A percentile compares a stretch with the other conserved stretches of the same genome.
Conservation (phyloP, 2,329 filamentous ascomycete genomes). For the Neocatenulostroma microsporum region DNA sequence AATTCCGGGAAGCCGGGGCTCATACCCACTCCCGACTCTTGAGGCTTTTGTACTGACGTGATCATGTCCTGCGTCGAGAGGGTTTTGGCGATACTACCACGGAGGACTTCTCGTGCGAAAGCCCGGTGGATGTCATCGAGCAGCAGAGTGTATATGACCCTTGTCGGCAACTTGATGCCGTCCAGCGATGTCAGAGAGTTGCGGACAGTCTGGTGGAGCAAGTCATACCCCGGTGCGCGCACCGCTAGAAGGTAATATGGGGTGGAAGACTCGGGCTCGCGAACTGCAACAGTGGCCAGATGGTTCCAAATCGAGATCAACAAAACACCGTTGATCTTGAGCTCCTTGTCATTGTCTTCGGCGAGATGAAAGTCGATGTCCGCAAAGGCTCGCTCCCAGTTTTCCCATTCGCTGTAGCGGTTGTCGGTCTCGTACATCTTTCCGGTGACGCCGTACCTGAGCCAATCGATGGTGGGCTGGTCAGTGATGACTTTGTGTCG, state of each 20-base stretch:
- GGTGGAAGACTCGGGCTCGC: conserved; percentile 1
- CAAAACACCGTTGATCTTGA: conserved; percentile 1
- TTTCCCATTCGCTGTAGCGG: background rate
- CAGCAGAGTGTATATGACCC: too few relatives aligned
- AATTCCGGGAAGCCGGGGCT: conserved; percentile 6
- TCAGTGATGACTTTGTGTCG: background rate
- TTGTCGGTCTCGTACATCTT: background rate
- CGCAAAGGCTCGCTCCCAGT: background rate
- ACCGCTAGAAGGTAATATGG: conserved; percentile 2
- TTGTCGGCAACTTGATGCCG: too few relatives aligned
- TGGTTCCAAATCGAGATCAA: conserved; percentile 1
- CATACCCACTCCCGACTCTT: background rate
- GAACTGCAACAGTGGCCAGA: background rate
- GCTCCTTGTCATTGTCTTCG: background rate
- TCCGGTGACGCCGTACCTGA: background rate
- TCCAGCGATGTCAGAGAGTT: too few relatives aligned
- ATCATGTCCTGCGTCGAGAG: too few relatives aligned
- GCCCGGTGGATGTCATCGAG: background rate
- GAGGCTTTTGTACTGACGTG: background rate
- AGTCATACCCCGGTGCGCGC: background rate
- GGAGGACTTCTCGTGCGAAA: background rate
- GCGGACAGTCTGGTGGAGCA: background rate
- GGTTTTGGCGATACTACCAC: too few relatives aligned
- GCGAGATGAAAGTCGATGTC: background rate
- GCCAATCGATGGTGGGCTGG: background rate